These are phyloP conservation scores for Pichia sp. DNA, from an alignment of 1,139 yeast genomes.

Conservation along the genomic window DNA sequence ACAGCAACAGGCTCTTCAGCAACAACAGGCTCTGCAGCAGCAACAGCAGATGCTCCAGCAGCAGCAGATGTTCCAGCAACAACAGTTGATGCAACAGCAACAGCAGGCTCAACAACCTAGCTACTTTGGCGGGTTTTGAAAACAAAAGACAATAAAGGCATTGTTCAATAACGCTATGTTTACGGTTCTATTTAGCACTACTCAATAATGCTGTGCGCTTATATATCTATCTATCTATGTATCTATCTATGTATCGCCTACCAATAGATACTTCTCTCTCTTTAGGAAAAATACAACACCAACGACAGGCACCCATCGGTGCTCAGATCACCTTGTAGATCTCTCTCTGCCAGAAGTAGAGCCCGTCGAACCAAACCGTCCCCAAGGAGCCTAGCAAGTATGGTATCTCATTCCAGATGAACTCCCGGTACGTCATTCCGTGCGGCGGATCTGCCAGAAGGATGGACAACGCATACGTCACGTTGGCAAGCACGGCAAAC, in stretches of 20 bases:
- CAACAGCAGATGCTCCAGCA: background rate
- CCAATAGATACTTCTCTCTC: no score
- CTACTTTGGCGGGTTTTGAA: conserved; percentile 23
- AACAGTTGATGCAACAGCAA: conserved; percentile 8
- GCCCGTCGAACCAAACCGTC: conserved; percentile 70
- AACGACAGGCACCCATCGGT: no score
- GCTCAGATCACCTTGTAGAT: conserved; percentile 21
- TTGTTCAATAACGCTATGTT: background rate
- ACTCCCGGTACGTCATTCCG: conserved; percentile 39
- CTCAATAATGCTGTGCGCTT: background rate
- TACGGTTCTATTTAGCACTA: background rate
- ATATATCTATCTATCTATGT: background rate
- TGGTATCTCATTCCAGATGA: conserved; percentile 68
- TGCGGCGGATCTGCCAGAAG: conserved; percentile 29
- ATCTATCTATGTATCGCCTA: no score
- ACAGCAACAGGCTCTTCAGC: conserved; percentile 9
- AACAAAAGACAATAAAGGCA: background rate
- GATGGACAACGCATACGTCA: conserved; percentile 73
- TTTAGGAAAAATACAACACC: no score
- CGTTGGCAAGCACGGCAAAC: conserved; percentile 74
- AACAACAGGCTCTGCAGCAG: conserved; percentile 9
- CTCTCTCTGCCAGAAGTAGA: conserved; percentile 64
- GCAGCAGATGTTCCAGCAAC: conserved; percentile 3
- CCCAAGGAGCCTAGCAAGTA: conserved; percentile 85
- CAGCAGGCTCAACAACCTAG: conserved; percentile 16